Conservation (phyloP, 257 asterid genomes). For the Solanum arcanum region DNA sequence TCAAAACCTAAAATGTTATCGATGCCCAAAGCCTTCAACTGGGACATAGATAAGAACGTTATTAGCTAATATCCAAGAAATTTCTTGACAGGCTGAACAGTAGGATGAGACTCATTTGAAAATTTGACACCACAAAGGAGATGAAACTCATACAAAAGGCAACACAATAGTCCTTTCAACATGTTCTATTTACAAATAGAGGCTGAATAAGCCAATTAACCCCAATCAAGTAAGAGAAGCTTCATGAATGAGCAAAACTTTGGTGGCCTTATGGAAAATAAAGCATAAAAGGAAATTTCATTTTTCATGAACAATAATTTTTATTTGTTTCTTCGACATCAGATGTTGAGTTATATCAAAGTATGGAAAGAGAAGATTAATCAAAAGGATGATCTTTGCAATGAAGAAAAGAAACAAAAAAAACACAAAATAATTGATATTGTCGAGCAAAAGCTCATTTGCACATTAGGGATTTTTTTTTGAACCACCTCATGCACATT, state of each 20-base stretch:
- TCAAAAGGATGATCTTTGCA: background rate
- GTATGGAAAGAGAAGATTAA: background rate
- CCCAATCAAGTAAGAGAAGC: background rate
- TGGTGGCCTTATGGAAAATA: background rate
- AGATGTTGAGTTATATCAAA: background rate
- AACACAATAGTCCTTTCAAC: background rate
- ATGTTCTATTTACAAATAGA: background rate
- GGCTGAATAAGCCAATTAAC: background rate
- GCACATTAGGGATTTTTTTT: background rate
- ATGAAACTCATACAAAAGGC: background rate
- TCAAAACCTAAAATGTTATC: constrained; percentile 93
- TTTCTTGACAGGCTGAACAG: background rate
- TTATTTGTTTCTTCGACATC: background rate
- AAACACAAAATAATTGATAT: background rate
- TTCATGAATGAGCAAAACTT: background rate
- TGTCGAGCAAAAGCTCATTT: background rate
- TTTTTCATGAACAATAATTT: background rate
- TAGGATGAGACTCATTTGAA: background rate
- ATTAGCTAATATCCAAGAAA: background rate
- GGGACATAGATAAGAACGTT: constrained; percentile 10
- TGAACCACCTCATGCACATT: background rate
- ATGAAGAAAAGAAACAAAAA: background rate
- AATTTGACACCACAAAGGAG: background rate
- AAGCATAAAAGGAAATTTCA: background rate
- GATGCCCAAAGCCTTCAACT: constrained; percentile 88